A percentile compares a stretch with the other conserved stretches of the same genome.
Conservation (phyloP, 2,329 filamentous ascomycete species). For the Diatrype stigma region DNA sequence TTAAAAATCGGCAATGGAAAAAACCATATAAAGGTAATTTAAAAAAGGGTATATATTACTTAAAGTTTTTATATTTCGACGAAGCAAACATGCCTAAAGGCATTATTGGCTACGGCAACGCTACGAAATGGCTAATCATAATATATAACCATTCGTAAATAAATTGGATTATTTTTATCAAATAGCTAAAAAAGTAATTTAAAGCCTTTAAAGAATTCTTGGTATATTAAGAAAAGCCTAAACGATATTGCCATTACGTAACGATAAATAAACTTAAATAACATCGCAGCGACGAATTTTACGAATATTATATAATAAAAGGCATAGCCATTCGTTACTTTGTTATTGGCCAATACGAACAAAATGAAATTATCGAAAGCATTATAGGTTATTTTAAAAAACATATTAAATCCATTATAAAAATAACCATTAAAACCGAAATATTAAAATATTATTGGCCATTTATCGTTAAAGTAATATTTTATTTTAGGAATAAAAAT, state of each 20-base stretch:
- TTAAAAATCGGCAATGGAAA: background rate
- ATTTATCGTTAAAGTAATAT: background rate
- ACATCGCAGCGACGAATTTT: background rate
- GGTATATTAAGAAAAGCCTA: background rate
- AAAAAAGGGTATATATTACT: background rate
- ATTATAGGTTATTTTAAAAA: too few relatives aligned
- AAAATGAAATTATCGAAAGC: background rate
- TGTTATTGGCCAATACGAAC: background rate
- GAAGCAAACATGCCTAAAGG: background rate
- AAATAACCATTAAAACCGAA: background rate
- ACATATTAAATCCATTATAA: background rate
- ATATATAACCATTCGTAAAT: background rate
- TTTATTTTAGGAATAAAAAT: too few relatives aligned
- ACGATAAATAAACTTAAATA: background rate
- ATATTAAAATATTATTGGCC: background rate
- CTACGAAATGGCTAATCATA: background rate
- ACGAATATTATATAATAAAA: background rate
- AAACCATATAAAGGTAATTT: too few relatives aligned
- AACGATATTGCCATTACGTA: background rate
- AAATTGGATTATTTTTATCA: background rate
- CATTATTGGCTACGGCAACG: background rate
- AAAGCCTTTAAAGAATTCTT: background rate
- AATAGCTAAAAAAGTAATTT: background rate
- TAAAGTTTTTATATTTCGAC: background rate
- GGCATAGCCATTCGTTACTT: background rate